Base-by-base conservation (phyloP, 257 asterid genomes). In the Penstemon newberryi region DNA sequence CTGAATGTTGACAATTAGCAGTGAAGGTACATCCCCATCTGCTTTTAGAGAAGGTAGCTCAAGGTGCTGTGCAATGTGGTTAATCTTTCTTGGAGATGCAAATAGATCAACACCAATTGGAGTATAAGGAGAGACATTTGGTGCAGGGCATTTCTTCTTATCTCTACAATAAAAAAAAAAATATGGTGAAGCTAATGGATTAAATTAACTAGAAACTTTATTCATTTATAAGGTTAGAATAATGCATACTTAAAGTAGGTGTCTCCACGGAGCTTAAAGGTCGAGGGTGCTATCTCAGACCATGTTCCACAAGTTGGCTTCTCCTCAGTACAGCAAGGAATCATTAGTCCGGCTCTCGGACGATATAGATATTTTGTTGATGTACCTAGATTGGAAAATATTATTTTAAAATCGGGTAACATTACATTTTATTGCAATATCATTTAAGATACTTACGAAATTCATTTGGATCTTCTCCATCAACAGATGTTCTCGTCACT, bases 81-180 rank as follows among this genome's bases (percentile, higher is more conserved):
- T 82, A 65, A 94, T 80, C 90, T 91, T 94, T 73, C 80, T 83
- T 33, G 82, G 72, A 55, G 88, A 78, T 43, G 87, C 74, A 80
- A 89, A 94, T 69, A 94, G 63, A 78, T 94, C 99, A 37, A 87
- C 96, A n/a, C 99, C 99, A 46, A 94, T 79, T 12, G 99, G 96
- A 60, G 74, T 77, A 82, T 94, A 94, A 33, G 99, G 96, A 71
- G 88, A 66, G 55, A 12, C 68, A 66, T 84, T 80, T 11, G 92
- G 91, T 37, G 98, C 98, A 51, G 92, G 85, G 79, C 47, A 47
- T 79, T 94, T 91, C 92, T 89, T 94, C 90, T 89, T 94, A 68
- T 94, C 99, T 74, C 99, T 94, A 92, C 79, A 81, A 73, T 54
- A 69, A 39, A 53, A 74, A 63, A 19, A 25, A 25, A 25, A 25